A percentile compares a stretch with the other conserved stretches of the same genome.
Evolutionary conservation across 495 filamentous ascomycete species (phyloP).

Genomic region (Rhypophila decipiens): DNA sequence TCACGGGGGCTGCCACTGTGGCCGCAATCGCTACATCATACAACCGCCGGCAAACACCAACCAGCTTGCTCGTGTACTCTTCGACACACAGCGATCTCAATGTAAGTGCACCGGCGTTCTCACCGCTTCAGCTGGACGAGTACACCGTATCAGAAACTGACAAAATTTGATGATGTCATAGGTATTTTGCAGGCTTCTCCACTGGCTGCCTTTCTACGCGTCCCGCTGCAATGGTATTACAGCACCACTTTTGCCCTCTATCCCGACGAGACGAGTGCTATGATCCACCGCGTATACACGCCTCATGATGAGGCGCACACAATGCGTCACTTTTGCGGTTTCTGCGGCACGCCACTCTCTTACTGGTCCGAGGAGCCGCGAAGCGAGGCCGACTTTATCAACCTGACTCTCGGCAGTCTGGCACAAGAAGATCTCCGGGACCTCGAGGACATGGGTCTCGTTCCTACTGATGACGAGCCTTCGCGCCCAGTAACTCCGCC

Average conservation of each 20-base stretch:
- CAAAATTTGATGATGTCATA: slow-evolving; percentile 23
- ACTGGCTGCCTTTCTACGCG: slow-evolving; percentile 69
- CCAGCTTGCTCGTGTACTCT: slow-evolving; percentile 58
- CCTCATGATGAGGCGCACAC: slow-evolving; percentile 50
- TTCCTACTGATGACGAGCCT: slow-evolving; percentile 40
- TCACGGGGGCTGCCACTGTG: slow-evolving; percentile 74
- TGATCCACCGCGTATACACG: slow-evolving; percentile 67
- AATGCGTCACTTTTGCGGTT: slow-evolving; percentile 80
- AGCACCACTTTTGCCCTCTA: slow-evolving; percentile 65
- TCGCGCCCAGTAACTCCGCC: background rate
- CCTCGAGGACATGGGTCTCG: slow-evolving; percentile 61
- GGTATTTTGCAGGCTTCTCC: slow-evolving; percentile 62
- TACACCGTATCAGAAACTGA: background rate
- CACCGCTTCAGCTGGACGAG: background rate
- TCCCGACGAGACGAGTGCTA: slow-evolving; percentile 66
- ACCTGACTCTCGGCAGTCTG: slow-evolving; percentile 67
- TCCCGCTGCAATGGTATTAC: slow-evolving; percentile 71
- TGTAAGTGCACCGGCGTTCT: slow-evolving; percentile 43
- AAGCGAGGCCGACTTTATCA: slow-evolving; percentile 67
- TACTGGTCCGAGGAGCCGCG: slow-evolving; percentile 70
- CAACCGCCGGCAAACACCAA: slow-evolving; percentile 52
- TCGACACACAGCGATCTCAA: slow-evolving; percentile 57
- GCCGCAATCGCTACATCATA: slow-evolving; percentile 75
- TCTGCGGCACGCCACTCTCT: slow-evolving; percentile 75
- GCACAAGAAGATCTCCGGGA: slow-evolving; percentile 55